These are phyloP conservation scores for Abrus pulchellus DNA, from an alignment of 306 rosid genomes.

Conservation along the genomic window DNA sequence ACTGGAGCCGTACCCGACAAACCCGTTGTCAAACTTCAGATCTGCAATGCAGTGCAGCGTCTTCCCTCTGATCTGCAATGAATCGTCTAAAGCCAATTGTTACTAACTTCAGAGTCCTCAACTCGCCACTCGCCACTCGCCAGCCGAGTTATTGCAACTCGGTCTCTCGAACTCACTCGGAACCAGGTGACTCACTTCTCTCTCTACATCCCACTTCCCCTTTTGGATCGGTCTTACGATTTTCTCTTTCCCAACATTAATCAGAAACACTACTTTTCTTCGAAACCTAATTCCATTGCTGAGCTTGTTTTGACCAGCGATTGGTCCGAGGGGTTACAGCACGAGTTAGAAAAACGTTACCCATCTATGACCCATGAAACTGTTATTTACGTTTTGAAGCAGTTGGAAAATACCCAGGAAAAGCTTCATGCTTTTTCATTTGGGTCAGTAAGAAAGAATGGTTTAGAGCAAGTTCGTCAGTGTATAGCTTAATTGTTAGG, in stretches of 20 bases:
- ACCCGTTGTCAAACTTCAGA: no score
- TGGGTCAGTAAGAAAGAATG: slow-evolving; percentile 72
- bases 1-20: no score
- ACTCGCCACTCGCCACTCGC: slow-evolving; percentile 52
- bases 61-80: slow-evolving; percentile 51
- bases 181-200: slow-evolving; percentile 68
- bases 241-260: slow-evolving; percentile 43
- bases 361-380: slow-evolving; percentile 71
- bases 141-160: slow-evolving; percentile 19
- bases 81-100: slow-evolving; percentile 60
- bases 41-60: no score
- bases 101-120: slow-evolving; percentile 55
- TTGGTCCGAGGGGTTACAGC: slow-evolving; percentile 77
- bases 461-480: slow-evolving; percentile 67
- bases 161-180: neutral
- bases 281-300: slow-evolving; percentile 68
- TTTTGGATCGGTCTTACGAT: slow-evolving; percentile 41
- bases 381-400: slow-evolving; percentile 71
- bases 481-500: slow-evolving; percentile 73
- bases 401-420: slow-evolving; percentile 68
- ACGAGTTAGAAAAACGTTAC: slow-evolving; percentile 57
- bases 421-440: slow-evolving; percentile 73
- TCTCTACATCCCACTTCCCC: slow-evolving; percentile 41
- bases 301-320: slow-evolving; percentile 64
- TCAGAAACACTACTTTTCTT: slow-evolving; percentile 61